Conservation (phyloP, 257 asterid species). For the Catharanthus roseus region DNA sequence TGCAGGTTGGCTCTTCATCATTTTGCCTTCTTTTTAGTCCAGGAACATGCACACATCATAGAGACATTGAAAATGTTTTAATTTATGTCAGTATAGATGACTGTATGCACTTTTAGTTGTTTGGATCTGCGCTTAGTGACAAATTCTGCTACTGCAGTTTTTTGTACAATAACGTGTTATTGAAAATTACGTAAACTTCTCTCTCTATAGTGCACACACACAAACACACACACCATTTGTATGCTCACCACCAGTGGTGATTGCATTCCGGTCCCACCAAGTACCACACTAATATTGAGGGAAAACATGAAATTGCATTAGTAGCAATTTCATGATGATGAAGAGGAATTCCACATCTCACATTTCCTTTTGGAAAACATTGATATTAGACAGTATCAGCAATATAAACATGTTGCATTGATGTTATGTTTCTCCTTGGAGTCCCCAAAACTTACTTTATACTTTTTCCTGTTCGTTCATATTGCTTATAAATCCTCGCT, state of each 20-base stretch:
- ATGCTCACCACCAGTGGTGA: neutral
- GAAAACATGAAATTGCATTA: neutral
- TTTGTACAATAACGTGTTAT: too few species aligned
- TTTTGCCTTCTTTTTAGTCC: neutral
- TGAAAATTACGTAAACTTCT: neutral
- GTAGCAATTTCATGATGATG: too few species aligned
- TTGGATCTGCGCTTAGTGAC: too few species aligned
- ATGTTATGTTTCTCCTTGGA: neutral
- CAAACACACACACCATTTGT: neutral
- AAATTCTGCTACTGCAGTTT: too few species aligned
- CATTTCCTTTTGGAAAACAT: neutral
- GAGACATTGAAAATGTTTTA: neutral
- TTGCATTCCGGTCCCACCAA: neutral
- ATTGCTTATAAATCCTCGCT: constrained; percentile 1
- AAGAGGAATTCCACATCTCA: neutral
- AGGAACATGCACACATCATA: neutral
- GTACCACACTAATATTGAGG: too few species aligned
- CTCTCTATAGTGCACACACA: neutral
- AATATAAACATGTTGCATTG: neutral
- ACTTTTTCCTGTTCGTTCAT: neutral
- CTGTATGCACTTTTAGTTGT: neutral
- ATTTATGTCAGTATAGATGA: neutral
- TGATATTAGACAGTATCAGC: neutral
- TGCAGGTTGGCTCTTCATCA: constrained; percentile 43
- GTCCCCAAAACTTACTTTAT: neutral